Conservation (phyloP, 139 green algal genomes). For the Chlamydomonas sphaeroides region DNA sequence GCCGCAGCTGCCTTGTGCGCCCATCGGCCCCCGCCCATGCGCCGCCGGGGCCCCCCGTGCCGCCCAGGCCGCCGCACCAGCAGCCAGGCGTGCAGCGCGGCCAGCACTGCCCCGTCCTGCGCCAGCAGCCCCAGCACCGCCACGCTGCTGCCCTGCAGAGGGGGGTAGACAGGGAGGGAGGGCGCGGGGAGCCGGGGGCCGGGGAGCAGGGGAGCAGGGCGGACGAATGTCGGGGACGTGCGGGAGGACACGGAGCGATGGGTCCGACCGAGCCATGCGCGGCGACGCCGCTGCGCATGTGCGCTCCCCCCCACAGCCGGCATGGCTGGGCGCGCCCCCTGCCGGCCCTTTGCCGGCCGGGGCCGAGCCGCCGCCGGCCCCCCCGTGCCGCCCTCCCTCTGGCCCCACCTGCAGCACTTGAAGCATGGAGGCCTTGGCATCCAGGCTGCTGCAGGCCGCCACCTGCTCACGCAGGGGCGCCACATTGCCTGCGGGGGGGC, state of each 20-base stretch:
- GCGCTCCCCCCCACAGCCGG: background rate
- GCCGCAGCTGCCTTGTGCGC: too few relatives aligned
- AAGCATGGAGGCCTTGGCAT: conserved; percentile 26
- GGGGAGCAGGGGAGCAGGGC: too few relatives aligned
- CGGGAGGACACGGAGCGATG: too few relatives aligned
- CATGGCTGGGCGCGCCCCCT: background rate
- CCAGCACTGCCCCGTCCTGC: background rate
- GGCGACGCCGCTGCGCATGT: too few relatives aligned
- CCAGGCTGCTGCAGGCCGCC: background rate
- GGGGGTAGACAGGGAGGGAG: background rate
- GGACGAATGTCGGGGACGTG: too few relatives aligned
- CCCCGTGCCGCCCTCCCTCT: background rate
- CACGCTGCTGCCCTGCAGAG: background rate
- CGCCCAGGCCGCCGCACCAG: too few relatives aligned
- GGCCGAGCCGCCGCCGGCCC: too few relatives aligned
- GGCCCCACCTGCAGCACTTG: conserved; percentile 23
- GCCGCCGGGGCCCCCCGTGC: too few relatives aligned
- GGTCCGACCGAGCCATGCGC: too few relatives aligned
- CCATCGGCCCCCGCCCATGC: too few relatives aligned
- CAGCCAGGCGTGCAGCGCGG: background rate
- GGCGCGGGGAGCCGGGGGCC: too few relatives aligned
- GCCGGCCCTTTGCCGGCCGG: background rate
- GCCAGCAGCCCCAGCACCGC: conserved; percentile 13
- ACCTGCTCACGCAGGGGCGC: conserved; percentile 31
- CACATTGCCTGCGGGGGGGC: conserved; percentile 7